Evolutionary conservation across 108 stramenopile genomes (phyloP).

Genomic region (Pseudonitzschia delicatissima): DNA sequence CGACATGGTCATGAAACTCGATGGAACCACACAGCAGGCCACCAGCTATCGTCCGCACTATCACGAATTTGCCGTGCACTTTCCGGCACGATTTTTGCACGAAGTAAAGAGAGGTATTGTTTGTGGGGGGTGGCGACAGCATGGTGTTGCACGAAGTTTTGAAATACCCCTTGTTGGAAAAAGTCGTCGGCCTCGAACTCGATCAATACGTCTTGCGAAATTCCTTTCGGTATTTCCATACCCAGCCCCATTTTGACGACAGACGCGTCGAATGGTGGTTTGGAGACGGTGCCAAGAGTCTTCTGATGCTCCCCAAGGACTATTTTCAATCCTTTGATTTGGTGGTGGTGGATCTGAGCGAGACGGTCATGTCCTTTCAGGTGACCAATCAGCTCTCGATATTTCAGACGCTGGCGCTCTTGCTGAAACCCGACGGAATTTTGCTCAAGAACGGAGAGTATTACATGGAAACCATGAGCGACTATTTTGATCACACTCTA

Average conservation of each 20-base stretch:
- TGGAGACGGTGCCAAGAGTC: constrained; percentile 65
- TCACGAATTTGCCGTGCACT: constrained; percentile 70
- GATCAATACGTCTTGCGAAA: constrained; percentile 77
- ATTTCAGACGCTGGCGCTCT: constrained; percentile 6
- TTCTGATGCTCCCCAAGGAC: constrained; percentile 62
- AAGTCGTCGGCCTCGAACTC: constrained; percentile 78
- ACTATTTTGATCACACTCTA: constrained; percentile 49
- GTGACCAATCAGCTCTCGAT: constrained; percentile 18
- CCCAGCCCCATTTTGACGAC: constrained; percentile 86
- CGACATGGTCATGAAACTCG: constrained; percentile 49
- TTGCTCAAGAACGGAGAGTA: constrained; percentile 40
- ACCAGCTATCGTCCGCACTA: constrained; percentile 73
- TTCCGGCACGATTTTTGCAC: constrained; percentile 62
- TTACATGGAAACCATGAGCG: constrained; percentile 54
- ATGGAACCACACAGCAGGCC: constrained; percentile 66
- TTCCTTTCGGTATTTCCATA: constrained; percentile 69
- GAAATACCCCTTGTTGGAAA: constrained; percentile 79
- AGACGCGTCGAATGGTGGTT: constrained; percentile 83
- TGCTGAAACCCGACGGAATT: constrained; percentile 34
- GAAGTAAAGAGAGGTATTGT: constrained; percentile 63
- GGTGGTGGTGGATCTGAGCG: constrained; percentile 60
- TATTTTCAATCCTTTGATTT: constrained; percentile 75
- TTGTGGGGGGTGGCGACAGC: constrained; percentile 84
- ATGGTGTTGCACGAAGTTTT: constrained; percentile 80
- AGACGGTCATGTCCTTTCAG: constrained; percentile 49